Base-by-base conservation (phyloP, 768 basidiomycete species). In the Chalciporus sphaerocephalus region DNA sequence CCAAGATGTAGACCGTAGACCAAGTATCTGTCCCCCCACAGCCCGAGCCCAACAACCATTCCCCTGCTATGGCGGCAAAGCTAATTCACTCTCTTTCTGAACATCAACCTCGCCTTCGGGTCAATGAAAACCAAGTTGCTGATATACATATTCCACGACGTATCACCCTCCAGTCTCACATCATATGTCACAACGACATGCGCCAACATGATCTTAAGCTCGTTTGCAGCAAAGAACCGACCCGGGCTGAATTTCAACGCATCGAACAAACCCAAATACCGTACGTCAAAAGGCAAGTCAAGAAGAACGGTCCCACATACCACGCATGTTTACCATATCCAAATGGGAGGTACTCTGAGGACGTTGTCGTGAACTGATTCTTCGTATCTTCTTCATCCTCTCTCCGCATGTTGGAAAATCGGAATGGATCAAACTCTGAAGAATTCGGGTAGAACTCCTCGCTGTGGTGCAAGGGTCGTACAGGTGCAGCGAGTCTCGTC, bases 141-240 rank as follows among this genome's bases (percentile, higher is more conserved):
- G 2, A 40, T 11, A 7, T 6, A 6, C 22, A 39, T 3, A 23
- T 5, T 32, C 17, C 22, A 4, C 13, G 38, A 38, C 24, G 33
- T 24, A 37, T 37, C n/a, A n/a, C 23, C 44, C 16, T 32, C 37
- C 28, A 40, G 9, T 20, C 39, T 46, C 30, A 46, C 20, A 17
- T 46, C 44, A 23, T 46, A 46, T 15, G 27, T 21, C 62, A 42
- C 63, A 21, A 78, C 47, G 6, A 78, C 39, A 47, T 73, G 60
- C 7, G 74, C 74, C 18, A 76, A 46, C 56, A 78, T 66, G 1
- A 66, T 57, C 53, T 79, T 78, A 55, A 78, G 55, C 46, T 69
- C 61, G 24, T 59, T 61, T 16, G 65, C 65, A 5, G 71, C 69
- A 45, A 74, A 68, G 55, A 76, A 75, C n/a, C 75, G 64, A 9